Evolutionary conservation across 192 early-diverging fungal genomes (phyloP).

Genomic region (Coemansia sp.): DNA sequence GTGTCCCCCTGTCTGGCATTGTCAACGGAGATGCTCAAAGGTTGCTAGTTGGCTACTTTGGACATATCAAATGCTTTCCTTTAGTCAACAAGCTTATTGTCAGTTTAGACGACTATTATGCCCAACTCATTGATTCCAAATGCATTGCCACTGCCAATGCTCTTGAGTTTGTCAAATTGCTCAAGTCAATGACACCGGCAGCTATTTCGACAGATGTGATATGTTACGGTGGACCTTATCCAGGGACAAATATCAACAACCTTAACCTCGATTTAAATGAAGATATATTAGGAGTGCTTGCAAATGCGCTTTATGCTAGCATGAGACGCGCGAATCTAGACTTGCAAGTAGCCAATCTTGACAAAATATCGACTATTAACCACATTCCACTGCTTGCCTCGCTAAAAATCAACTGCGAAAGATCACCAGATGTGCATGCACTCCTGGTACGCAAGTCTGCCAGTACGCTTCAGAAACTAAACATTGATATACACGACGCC

Average conservation of each 20-base stretch:
- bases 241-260: too few species aligned
- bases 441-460: background rate
- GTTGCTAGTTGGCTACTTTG: too few species aligned
- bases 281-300: too few species aligned
- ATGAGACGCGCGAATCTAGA: too few species aligned
- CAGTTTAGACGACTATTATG: background rate
- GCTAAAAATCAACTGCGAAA: background rate
- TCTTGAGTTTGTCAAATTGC: background rate
- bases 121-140: background rate
- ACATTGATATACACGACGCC: background rate
- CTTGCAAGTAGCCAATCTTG: too few species aligned
- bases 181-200: background rate
- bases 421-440: background rate
- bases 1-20: background rate
- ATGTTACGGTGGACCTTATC: too few species aligned
- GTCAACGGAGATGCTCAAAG: too few species aligned
- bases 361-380: background rate
- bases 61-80: too few species aligned
- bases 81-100: too few species aligned
- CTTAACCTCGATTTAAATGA: too few species aligned
- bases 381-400: background rate
- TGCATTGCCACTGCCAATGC: background rate
- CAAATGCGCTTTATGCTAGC: too few species aligned
- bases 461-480: background rate
- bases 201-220: background rate